A percentile compares a stretch with the other conserved stretches of the same genome.
These are phyloP conservation scores for Metschnikowia henanensis DNA, from an alignment of 805 yeast genomes.

Conservation along the genomic window DNA sequence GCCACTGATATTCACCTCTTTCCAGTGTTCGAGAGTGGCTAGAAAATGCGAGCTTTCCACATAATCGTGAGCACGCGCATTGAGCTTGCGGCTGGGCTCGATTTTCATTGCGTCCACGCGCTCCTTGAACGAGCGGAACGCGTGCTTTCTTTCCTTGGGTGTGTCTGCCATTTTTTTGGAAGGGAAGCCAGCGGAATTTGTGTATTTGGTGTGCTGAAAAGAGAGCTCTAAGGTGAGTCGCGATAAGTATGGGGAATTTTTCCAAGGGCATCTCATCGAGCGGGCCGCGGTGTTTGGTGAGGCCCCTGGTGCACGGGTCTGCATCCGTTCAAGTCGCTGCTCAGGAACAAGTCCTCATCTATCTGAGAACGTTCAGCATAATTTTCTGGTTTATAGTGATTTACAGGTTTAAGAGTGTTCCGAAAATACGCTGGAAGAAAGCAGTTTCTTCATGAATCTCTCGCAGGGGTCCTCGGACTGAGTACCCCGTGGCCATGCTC, in stretches of 20 bases:
- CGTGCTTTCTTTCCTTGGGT: conserved; percentile 45
- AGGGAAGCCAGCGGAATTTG: neutral
- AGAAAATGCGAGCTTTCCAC: conserved; percentile 78
- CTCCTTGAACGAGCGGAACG: conserved; percentile 77
- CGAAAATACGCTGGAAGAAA: too few relatives aligned
- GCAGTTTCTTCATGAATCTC: too few relatives aligned
- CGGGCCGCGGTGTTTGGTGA: neutral
- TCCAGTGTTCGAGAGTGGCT: conserved; percentile 83
- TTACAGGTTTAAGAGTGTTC: too few relatives aligned
- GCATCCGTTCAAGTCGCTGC: too few relatives aligned
- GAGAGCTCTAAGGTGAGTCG: neutral
- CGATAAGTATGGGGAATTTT: conserved; percentile 3
- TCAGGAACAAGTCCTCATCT: too few relatives aligned
- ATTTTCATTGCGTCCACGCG: conserved; percentile 81
- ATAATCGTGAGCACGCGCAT: conserved; percentile 63
- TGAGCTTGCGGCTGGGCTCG: conserved; percentile 61
- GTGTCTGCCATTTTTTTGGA: conserved; percentile 2
- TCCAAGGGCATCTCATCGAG: conserved; percentile 17
- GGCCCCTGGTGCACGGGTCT: conserved; percentile 17
- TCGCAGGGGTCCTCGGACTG: too few relatives aligned
- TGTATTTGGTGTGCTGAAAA: neutral
- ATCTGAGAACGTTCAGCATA: too few relatives aligned
- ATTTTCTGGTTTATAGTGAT: too few relatives aligned
- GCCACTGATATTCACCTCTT: conserved; percentile 77
- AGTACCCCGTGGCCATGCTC: too few relatives aligned